Evolutionary conservation across 495 filamentous ascomycete species (phyloP).

Genomic region (Daldinia concentrica): DNA sequence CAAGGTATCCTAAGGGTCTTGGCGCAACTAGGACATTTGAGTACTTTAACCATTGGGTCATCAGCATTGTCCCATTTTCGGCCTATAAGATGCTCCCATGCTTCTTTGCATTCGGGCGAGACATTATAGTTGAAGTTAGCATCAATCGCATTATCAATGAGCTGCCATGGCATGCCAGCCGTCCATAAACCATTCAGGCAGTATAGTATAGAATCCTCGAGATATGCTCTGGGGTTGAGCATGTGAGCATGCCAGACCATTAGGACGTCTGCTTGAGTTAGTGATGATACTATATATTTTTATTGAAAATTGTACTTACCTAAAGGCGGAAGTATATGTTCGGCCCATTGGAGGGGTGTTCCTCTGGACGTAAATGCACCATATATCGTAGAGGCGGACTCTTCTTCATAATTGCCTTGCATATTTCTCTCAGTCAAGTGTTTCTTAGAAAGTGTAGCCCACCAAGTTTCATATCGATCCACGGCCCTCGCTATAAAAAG

Average conservation of each 20-base stretch:
- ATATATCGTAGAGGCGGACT: conserved; percentile 30
- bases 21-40: conserved; percentile 68
- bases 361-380: conserved; percentile 30
- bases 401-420: conserved; percentile 1
- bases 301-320: conserved; percentile 40
- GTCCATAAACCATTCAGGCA: conserved; percentile 68
- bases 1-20: conserved; percentile 61
- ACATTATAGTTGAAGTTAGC: conserved; percentile 69
- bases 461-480: conserved; percentile 79
- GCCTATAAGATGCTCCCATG: conserved; percentile 64
- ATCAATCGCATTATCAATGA: conserved; percentile 72
- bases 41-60: conserved; percentile 56
- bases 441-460: conserved; percentile 53
- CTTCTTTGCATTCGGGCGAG: conserved; percentile 45
- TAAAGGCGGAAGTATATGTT: conserved; percentile 52
- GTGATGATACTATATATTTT: not conserved
- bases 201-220: conserved; percentile 78
- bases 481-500: conserved; percentile 78
- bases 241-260: conserved; percentile 93
- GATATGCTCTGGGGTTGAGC: conserved; percentile 80
- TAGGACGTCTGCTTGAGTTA: conserved; percentile 69
- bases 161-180: conserved; percentile 75
- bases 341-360: conserved; percentile 39
- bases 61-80: conserved; percentile 68
- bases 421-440: conserved; percentile 50